Conservation (phyloP, 257 asterid species). For the Solanum chmielewskii region DNA sequence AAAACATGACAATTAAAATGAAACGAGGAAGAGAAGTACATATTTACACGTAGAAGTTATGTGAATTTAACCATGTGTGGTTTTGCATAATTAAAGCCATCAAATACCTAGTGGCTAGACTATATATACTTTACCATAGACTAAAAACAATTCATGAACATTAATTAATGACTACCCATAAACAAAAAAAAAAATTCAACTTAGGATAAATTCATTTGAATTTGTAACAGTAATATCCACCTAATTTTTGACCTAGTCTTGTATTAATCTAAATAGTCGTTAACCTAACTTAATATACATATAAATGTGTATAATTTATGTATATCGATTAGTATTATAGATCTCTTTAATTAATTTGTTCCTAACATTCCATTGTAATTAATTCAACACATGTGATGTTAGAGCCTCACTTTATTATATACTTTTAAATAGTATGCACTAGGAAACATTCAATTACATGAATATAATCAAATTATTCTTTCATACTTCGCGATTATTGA, state of each 20-base stretch:
- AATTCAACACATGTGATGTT: neutral
- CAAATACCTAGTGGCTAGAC: neutral
- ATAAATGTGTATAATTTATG: too few species aligned
- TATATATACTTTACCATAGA: neutral
- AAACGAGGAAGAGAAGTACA: neutral
- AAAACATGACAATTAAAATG: neutral
- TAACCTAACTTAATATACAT: neutral
- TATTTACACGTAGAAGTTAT: too few species aligned
- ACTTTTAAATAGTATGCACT: neutral
- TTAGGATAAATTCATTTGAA: neutral
- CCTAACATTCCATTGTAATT: neutral
- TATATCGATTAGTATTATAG: neutral
- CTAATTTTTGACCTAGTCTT: neutral
- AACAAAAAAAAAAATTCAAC: neutral
- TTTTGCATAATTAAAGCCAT: too few species aligned
- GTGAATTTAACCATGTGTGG: too few species aligned
- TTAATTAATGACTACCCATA: too few species aligned
- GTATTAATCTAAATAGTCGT: neutral
- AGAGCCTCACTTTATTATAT: neutral
- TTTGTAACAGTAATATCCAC: neutral
- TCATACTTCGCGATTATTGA: too few species aligned
- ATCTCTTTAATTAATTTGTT: neutral
- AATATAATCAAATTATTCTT: neutral
- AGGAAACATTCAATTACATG: neutral
- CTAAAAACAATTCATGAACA: neutral